Evolutionary conservation across 148 eudicot genomes (phyloP).

Genomic region (Mesembryanthemum crystallinum): DNA sequence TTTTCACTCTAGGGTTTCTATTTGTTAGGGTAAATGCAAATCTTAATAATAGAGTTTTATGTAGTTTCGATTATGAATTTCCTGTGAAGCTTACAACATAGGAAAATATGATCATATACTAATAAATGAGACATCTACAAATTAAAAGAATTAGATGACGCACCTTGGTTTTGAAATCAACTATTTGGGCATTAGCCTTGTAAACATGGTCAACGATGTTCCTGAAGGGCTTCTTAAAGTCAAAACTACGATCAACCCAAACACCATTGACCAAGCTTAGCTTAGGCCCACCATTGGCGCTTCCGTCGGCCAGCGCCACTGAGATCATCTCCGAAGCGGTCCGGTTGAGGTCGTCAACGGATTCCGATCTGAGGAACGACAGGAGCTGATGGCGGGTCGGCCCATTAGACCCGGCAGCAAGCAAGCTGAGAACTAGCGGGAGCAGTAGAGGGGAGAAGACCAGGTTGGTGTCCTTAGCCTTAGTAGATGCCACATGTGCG

Average conservation of each 20-base stretch:
- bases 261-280: constrained; percentile 46
- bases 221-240: constrained; percentile 39
- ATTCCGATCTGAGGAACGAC: constrained; percentile 35
- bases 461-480: constrained; percentile 32
- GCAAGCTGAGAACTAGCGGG: constrained; percentile 41
- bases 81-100: background rate
- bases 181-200: constrained; percentile 36
- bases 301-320: constrained; percentile 35
- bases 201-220: constrained; percentile 32
- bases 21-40: too few relatives aligned
- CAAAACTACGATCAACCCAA: constrained; percentile 43
- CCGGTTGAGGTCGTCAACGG: constrained; percentile 35
- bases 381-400: constrained; percentile 44
- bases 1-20: too few relatives aligned
- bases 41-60: too few relatives aligned
- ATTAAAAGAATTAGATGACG: background rate
- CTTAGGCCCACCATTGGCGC: constrained; percentile 35
- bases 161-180: constrained; percentile 55
- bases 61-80: too few relatives aligned
- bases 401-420: constrained; percentile 47
- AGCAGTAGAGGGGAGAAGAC: constrained; percentile 56
- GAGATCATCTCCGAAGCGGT: constrained; percentile 42
- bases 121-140: background rate
- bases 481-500: constrained; percentile 9
- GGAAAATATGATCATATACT: too few relatives aligned